Evolutionary conservation across 2,329 filamentous ascomycete genomes (phyloP), one percentile per base, ranked within the genome.

Genomic region (Claviceps pazoutovae): DNA sequence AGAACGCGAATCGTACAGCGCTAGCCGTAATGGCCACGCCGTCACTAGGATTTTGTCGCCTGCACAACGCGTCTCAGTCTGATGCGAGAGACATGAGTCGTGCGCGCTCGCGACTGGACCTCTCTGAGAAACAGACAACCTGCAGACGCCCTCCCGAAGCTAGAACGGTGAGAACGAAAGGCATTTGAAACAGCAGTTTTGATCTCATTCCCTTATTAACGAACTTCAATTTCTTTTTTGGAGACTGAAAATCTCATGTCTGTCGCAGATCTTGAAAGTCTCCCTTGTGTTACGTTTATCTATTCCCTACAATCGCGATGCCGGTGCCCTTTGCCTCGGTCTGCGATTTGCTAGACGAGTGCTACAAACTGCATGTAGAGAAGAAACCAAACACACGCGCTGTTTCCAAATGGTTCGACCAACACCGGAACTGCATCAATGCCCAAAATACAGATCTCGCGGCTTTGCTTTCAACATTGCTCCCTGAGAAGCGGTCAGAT

Each of bases 401-500:
- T 5, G 72, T 88, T 38, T 61, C 68, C 9, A 64, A 71, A 30
- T 96, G 90, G 89, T 93, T 94, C 65, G 62, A 64, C 14, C 68
- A 71, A 1, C 78, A 95, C 62, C 77, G 78, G 5, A 64, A 66
- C 16, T 66, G 67, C 1, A 73, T 95, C 16, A 69, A 82, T 60
- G 70, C 73, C 0, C 68, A 77, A 7, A 71, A 75, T 30, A 79
- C 78, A 1, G 71, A 82, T 59, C 71, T 74, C 1, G 69, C 78
- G 1, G 83, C 86, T 2, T 68, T 95, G 1, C 70, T 95, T 0
- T 90, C 86, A 1, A 82, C 83, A 2, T 67, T 96, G 0, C 75
- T 94, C 0, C 88, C 89, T 0, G 83, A 89, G 56, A 82, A 76
- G 56, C 75, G 88, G 50, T 82, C 80, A 2, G 88, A 95, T 61